These are phyloP conservation scores for Mycosphaerella sp. DNA, from an alignment of 2,329 filamentous ascomycete species.

Conservation along the genomic window DNA sequence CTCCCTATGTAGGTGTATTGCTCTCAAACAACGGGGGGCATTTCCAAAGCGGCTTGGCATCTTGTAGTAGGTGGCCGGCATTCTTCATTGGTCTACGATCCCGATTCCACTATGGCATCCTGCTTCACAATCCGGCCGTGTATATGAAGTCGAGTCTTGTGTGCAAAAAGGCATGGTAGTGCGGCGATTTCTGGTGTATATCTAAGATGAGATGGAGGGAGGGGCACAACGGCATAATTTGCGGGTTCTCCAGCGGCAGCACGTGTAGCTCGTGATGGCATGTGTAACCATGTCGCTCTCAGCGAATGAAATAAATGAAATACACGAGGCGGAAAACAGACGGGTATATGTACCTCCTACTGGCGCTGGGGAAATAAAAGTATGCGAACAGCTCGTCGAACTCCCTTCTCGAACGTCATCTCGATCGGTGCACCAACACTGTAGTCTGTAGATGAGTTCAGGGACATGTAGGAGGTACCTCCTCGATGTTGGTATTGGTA, in stretches of 20 bases:
- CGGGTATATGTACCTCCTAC: no score
- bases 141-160: background rate
- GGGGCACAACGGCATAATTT: background rate
- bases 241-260: background rate
- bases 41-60: background rate
- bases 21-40: background rate
- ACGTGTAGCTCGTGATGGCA: background rate
- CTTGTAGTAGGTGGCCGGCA: background rate
- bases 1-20: background rate
- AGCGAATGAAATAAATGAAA: background rate
- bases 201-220: background rate
- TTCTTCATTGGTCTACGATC: background rate
- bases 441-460: no score
- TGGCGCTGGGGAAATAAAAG: no score
- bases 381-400: no score
- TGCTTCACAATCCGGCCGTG: background rate
- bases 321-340: no score
- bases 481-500: no score
- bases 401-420: no score
- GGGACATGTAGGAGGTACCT: no score
- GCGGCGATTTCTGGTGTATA: no score
- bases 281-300: background rate
- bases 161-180: background rate
- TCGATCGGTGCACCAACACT: no score
- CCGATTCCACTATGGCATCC: background rate